These are phyloP conservation scores for Candida frijolesensis DNA, from an alignment of 1,139 yeast genomes.

Conservation along the genomic window DNA sequence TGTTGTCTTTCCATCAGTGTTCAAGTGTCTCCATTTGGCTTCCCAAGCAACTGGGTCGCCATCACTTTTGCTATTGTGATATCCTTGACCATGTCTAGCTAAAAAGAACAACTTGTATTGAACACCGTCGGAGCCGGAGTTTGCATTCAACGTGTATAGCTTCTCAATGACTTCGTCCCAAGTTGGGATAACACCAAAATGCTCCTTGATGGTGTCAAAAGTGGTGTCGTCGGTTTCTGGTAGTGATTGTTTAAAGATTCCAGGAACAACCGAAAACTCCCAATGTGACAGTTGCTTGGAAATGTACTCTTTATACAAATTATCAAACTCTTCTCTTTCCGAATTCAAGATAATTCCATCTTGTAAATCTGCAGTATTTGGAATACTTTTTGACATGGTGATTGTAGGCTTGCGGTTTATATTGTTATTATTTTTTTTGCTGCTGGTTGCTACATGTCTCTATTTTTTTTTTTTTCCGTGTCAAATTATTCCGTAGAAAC, in stretches of 20 bases:
- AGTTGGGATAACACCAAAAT: slow-evolving; percentile 37
- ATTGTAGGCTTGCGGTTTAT: not conserved
- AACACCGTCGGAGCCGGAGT: slow-evolving; percentile 14
- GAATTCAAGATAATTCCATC: slow-evolving; percentile 16
- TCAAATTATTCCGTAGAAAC: not conserved
- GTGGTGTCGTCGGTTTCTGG: slow-evolving; percentile 37
- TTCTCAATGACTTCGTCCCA: slow-evolving; percentile 35
- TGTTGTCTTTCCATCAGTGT: slow-evolving; percentile 44
- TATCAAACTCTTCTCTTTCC: slow-evolving; percentile 19
- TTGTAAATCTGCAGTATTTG: not conserved
- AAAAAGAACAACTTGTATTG: slow-evolving; percentile 42
- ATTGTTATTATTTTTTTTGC: not conserved
- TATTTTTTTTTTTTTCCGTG: not conserved
- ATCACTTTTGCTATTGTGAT: slow-evolving; percentile 45
- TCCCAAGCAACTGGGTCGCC: slow-evolving; percentile 50
- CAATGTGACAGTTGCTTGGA: slow-evolving; percentile 22
- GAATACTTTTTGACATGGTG: slow-evolving; percentile 1
- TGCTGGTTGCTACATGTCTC: not conserved
- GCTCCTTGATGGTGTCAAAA: slow-evolving; percentile 41
- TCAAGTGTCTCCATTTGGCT: slow-evolving; percentile 42
- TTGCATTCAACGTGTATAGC: slow-evolving; percentile 31
- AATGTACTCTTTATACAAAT: slow-evolving; percentile 16
- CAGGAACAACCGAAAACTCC: slow-evolving; percentile 42
- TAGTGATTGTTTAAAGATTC: slow-evolving; percentile 40
- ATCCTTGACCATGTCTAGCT: slow-evolving; percentile 52